Evolutionary conservation across 1,284 basidiomycete species (phyloP), one percentile per base, ranked within the genome.

Genomic region (Schizophyllum amplum): DNA sequence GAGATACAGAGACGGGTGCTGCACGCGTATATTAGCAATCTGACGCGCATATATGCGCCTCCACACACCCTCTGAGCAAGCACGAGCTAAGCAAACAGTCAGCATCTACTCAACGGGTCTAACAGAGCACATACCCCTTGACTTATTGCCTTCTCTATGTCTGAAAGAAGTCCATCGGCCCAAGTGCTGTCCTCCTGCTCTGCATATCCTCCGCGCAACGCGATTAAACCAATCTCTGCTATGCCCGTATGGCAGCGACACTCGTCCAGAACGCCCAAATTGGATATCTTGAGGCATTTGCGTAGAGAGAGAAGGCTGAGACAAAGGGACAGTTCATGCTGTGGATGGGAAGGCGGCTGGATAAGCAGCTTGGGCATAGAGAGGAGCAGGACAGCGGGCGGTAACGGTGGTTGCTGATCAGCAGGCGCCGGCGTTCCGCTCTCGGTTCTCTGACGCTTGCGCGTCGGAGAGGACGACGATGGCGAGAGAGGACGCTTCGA

Each of bases 221-320:
- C 75, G 61, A 73, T 72, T 67, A 87, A 74, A 6, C 84, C 86
- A 4, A 87, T 61, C 68, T 90, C 87, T 0, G 81, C 86, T 1
- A 87, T 63, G 1, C 78, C 77, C 0, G 81, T 81, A 82, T 84
- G 87, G 1, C 84, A 84, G 1, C 82, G 71, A 63, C 84, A 87
- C 63, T 89, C 86, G 5, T 84, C 68, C 80, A 77, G 4, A 78
- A 76, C 13, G 5, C 80, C 77, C 4, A 87, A 70, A n/a, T 75
- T 72, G 4, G 73, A 72, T 0, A 82, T 61, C 0, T 69, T 62
- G 6, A 87, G 71, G 66, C 81, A 85, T 61, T 73, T 78, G 24
- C 79, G 69, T 5, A 87, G 65, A 0, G 87, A 78, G 25, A 73
- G 65, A 1, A 82, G 67, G 1, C 86, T 84, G 3, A 87, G 63